Conservation (phyloP, 768 basidiomycete genomes). For the Naematelia aurantialba region DNA sequence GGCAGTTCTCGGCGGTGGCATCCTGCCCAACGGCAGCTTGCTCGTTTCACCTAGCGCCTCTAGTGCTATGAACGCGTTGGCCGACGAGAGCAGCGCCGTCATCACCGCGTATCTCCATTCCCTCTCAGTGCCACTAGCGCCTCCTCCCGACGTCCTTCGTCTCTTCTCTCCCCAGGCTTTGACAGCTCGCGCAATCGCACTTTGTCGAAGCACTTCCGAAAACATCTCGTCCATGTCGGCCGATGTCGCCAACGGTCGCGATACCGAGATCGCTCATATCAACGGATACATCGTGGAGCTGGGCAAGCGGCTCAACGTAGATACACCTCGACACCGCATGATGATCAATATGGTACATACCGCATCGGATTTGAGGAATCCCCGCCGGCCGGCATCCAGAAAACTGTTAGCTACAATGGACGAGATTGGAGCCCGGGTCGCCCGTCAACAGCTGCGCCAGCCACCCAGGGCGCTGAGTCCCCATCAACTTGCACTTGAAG, state of each 20-base stretch:
- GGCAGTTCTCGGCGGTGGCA: slow-evolving; percentile 60
- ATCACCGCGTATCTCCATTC: slow-evolving; percentile 53
- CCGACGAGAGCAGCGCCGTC: slow-evolving; percentile 65
- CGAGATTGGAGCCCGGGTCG: background rate
- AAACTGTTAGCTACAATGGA: background rate
- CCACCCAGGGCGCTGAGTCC: background rate
- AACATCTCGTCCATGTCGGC: slow-evolving; percentile 79
- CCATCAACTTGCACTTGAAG: background rate
- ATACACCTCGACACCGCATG: slow-evolving; percentile 55
- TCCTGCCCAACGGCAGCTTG: slow-evolving; percentile 72
- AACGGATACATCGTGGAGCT: slow-evolving; percentile 74
- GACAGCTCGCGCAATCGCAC: slow-evolving; percentile 59
- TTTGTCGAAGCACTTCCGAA: slow-evolving; percentile 56
- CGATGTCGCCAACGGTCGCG: slow-evolving; percentile 61
- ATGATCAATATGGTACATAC: slow-evolving; percentile 46
- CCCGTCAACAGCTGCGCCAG: background rate
- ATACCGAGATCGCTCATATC: slow-evolving; percentile 75
- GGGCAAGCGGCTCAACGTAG: slow-evolving; percentile 59
- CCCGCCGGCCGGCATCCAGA: background rate
- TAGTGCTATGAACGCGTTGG: slow-evolving; percentile 57
- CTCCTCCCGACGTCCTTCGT: slow-evolving; percentile 17
- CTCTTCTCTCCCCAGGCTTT: slow-evolving; percentile 53
- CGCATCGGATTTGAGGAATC: slow-evolving; percentile 12
- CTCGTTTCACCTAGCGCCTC: background rate
- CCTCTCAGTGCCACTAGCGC: slow-evolving; percentile 31